Percentiles rank a stretch among this genome's conserved stretches.
Conservation (phyloP, 768 basidiomycete genomes). For the Cystoderma amianthinum region DNA sequence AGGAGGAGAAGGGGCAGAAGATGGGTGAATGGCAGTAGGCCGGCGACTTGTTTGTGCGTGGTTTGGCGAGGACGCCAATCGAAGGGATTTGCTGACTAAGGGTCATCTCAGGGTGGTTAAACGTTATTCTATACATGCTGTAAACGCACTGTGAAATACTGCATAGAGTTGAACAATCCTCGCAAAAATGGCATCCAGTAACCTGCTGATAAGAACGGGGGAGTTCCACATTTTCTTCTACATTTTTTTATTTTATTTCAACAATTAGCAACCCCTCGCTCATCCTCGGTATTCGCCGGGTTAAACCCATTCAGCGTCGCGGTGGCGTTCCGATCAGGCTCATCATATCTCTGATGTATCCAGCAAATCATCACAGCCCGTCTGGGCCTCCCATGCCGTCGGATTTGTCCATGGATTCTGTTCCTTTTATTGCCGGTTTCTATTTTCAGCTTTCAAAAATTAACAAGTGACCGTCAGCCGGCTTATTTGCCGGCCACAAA, state of each 20-base stretch:
- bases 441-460: not conserved
- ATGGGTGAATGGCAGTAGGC: slow-evolving; percentile 7
- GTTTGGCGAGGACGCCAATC: slow-evolving; percentile 14
- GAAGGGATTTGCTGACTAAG: slow-evolving; percentile 1
- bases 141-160: not conserved
- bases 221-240: no score
- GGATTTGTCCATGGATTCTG: not conserved
- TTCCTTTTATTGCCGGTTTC: not conserved
- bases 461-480: slow-evolving; percentile 2
- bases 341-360: not conserved
- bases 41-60: slow-evolving; percentile 27
- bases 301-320: not conserved
- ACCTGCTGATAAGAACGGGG: no score
- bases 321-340: not conserved
- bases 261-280: no score
- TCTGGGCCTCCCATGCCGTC: not conserved
- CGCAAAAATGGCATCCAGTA: no score
- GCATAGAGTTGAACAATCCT: no score
- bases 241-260: no score
- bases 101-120: not conserved
- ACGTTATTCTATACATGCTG: no score
- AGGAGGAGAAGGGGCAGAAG: slow-evolving; percentile 5
- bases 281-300: not conserved
- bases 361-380: not conserved
- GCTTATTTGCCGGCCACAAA: slow-evolving; percentile 16